Percentiles rank a stretch among this genome's conserved stretches.
These are phyloP conservation scores for Colletotrichum sp. DNA, from an alignment of 2,329 filamentous ascomycete genomes.

Conservation along the genomic window DNA sequence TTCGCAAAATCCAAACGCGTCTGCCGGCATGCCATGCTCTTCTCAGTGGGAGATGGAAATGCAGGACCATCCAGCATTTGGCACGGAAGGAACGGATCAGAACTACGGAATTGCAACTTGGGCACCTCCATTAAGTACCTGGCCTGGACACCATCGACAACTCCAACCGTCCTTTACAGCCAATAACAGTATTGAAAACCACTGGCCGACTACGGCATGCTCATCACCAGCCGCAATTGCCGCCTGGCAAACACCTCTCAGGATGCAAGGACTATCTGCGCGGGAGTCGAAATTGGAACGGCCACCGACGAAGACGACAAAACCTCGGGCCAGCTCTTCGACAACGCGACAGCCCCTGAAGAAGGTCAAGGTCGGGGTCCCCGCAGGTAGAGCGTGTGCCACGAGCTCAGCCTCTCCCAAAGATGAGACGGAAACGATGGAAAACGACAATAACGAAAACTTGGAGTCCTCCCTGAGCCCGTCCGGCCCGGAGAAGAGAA, in stretches of 20 bases:
- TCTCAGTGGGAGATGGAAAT: neutral
- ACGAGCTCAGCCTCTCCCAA: neutral
- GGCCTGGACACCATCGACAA: neutral
- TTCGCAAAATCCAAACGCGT: neutral
- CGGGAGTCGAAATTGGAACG: too few relatives aligned
- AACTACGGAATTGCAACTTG: neutral
- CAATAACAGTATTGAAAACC: neutral
- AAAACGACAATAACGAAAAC: neutral
- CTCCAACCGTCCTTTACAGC: neutral
- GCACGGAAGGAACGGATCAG: neutral
- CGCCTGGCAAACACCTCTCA: neutral
- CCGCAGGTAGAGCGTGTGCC: neutral
- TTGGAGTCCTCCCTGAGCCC: neutral
- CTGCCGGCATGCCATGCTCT: neutral
- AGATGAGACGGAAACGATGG: neutral
- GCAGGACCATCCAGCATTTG: neutral
- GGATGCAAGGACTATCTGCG: neutral
- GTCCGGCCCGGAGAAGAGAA: neutral
- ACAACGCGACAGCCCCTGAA: neutral
- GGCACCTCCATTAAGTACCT: neutral
- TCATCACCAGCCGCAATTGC: neutral
- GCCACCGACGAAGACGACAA: neutral
- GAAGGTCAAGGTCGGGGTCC: neutral
- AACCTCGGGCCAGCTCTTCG: neutral
- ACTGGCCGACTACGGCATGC: neutral